phyloP scores from a whole-genome alignment of 257 asterid species.

The Solanum dulcamara region DNA sequence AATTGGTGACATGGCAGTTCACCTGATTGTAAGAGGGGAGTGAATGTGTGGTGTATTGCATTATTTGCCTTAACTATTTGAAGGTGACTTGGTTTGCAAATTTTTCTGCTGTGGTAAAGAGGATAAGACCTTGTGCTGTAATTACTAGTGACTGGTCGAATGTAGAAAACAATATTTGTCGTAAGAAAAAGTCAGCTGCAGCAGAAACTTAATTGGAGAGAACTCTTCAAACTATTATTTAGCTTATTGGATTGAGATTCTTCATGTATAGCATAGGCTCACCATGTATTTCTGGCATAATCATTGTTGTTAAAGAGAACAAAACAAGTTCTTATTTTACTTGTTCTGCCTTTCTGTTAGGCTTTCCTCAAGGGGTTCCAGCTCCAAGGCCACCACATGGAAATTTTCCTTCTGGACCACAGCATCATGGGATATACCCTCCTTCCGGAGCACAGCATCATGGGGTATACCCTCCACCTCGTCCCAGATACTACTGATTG shows the following conservation, averaged over 20 bases:
- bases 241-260: not conserved
- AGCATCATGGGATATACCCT: not conserved
- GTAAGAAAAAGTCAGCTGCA: too few species aligned
- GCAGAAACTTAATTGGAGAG: not conserved
- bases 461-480: not conserved
- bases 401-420: not conserved
- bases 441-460: not conserved
- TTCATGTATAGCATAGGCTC: not conserved
- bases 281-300: not conserved
- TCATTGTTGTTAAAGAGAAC: not conserved
- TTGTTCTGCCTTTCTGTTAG: not conserved
- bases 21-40: not conserved
- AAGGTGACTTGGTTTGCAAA: not conserved
- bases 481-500: not conserved
- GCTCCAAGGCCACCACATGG: not conserved
- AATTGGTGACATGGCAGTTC: not conserved
- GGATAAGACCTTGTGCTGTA: not conserved
- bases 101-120: not conserved
- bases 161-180: not conserved
- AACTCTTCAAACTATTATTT: not conserved
- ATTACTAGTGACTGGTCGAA: not conserved
- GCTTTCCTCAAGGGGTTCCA: slow-evolving; percentile 1
- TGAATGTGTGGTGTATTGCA: not conserved
- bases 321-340: not conserved
- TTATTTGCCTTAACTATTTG: not conserved